Evolutionary conservation across 805 yeast species (phyloP).

Genomic region (Scheffersomyces ergatensis): DNA sequence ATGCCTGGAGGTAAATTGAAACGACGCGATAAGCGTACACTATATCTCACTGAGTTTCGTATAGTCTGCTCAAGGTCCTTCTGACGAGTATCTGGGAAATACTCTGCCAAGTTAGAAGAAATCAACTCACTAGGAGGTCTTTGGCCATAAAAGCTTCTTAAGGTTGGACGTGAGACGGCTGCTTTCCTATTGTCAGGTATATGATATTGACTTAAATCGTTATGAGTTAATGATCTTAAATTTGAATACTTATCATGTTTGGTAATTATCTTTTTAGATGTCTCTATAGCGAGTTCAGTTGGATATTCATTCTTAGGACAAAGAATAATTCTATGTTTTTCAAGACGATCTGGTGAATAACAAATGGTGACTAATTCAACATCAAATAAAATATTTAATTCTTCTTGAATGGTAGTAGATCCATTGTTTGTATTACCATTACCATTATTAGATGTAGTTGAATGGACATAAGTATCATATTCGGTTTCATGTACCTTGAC

Average conservation of each 20-base stretch:
- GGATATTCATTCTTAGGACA: slow-evolving; percentile 68
- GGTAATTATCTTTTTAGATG: slow-evolving; percentile 47
- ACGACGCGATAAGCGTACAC: slow-evolving; percentile 56
- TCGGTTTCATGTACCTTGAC: slow-evolving; percentile 40
- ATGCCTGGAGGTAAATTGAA: slow-evolving; percentile 20
- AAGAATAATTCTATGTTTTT: slow-evolving; percentile 67
- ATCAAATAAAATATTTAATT: slow-evolving; percentile 55
- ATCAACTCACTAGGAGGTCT: slow-evolving; percentile 93
- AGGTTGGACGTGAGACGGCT: slow-evolving; percentile 7
- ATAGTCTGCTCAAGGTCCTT: slow-evolving; percentile 74
- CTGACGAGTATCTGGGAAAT: slow-evolving; percentile 81
- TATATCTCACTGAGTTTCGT: slow-evolving; percentile 78
- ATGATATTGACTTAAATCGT: slow-evolving; percentile 20
- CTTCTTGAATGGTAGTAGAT: slow-evolving; percentile 3
- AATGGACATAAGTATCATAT: slow-evolving; percentile 62
- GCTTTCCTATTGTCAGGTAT: slow-evolving; percentile 14
- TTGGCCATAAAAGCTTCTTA: slow-evolving; percentile 70
- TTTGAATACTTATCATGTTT: slow-evolving; percentile 25
- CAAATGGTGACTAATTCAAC: slow-evolving; percentile 81
- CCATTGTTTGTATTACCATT: background rate
- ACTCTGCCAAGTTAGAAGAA: slow-evolving; percentile 83
- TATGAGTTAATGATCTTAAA: slow-evolving; percentile 8
- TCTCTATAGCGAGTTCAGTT: slow-evolving; percentile 53
- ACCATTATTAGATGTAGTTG: slow-evolving; percentile 28
- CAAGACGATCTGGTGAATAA: slow-evolving; percentile 68